These are phyloP conservation scores for Durusdinium trenchii DNA, from an alignment of 73 alveolate species.

Conservation along the genomic window DNA sequence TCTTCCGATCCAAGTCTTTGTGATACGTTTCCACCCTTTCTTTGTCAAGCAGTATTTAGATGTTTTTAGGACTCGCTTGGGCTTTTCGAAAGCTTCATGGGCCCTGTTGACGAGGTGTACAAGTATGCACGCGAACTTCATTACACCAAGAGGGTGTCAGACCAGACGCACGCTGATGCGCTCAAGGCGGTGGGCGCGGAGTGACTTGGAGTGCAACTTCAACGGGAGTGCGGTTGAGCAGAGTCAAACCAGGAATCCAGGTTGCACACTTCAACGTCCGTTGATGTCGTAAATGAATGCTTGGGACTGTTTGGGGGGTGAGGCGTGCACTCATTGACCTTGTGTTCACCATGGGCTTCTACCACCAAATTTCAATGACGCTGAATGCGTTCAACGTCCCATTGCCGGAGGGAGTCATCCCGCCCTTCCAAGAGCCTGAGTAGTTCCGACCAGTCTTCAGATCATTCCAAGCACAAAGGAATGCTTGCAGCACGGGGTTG, in stretches of 20 bases:
- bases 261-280: not conserved
- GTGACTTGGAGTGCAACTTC: not conserved
- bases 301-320: not conserved
- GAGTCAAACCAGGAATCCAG: not conserved
- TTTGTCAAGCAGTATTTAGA: no score
- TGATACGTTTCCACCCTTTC: no score
- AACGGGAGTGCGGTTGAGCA: not conserved
- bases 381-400: constrained; percentile 68
- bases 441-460: not conserved
- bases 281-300: not conserved
- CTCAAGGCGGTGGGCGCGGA: constrained; percentile 74
- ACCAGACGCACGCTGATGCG: constrained; percentile 52
- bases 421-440: constrained; percentile 63
- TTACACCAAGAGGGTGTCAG: constrained; percentile 59
- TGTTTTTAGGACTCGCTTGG: no score
- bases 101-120: constrained; percentile 29
- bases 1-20: no score
- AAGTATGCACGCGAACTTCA: constrained; percentile 50
- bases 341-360: constrained; percentile 94
- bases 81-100: no score
- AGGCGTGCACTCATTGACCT: constrained; percentile 85
- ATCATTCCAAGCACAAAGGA: not conserved
- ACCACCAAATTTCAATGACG: constrained; percentile 76
- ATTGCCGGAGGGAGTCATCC: constrained; percentile 51
- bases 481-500: no score